Conservation (phyloP, 805 yeast species). For the Torulaspora indica region DNA sequence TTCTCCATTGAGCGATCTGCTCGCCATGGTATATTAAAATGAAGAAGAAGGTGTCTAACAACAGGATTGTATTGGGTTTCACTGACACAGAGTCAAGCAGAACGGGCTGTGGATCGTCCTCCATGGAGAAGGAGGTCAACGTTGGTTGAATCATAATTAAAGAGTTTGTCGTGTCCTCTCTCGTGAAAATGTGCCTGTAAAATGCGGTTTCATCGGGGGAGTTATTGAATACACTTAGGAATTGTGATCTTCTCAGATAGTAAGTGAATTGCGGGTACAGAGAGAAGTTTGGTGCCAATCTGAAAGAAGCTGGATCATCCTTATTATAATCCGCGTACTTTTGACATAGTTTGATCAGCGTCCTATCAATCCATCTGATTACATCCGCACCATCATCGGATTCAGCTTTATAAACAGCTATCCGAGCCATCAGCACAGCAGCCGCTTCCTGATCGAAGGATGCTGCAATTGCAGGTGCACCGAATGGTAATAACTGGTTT, state of each 20-base stretch:
- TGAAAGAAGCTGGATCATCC: conserved; percentile 76
- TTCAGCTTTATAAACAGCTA: conserved; percentile 77
- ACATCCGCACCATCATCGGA: conserved; percentile 91
- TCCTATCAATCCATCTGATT: conserved; percentile 90
- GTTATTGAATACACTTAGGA: conserved; percentile 91
- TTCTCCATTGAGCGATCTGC: conserved; percentile 94
- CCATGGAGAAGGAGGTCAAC: conserved; percentile 76
- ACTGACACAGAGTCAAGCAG: conserved; percentile 89
- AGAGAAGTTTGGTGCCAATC: conserved; percentile 76
- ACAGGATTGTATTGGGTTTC: conserved; percentile 77
- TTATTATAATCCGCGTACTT: conserved; percentile 90
- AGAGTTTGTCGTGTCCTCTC: conserved; percentile 90
- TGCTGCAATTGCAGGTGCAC: conserved; percentile 49
- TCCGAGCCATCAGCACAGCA: conserved; percentile 86
- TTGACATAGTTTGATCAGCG: conserved; percentile 83
- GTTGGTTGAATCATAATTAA: conserved; percentile 98
- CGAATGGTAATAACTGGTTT: conserved; percentile 48
- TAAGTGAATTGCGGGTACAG: conserved; percentile 94
- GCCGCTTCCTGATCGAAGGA: conserved; percentile 99
- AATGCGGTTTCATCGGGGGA: conserved; percentile 99
- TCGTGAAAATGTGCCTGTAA: conserved; percentile 84
- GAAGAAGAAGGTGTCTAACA: conserved; percentile 94
- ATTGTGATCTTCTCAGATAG: conserved; percentile 93
- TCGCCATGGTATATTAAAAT: conserved; percentile 93
- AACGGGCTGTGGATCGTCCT: conserved; percentile 85